Conservation (phyloP, 202 grass and related monocot genomes). For the Dendrocalamus latiflorus region DNA sequence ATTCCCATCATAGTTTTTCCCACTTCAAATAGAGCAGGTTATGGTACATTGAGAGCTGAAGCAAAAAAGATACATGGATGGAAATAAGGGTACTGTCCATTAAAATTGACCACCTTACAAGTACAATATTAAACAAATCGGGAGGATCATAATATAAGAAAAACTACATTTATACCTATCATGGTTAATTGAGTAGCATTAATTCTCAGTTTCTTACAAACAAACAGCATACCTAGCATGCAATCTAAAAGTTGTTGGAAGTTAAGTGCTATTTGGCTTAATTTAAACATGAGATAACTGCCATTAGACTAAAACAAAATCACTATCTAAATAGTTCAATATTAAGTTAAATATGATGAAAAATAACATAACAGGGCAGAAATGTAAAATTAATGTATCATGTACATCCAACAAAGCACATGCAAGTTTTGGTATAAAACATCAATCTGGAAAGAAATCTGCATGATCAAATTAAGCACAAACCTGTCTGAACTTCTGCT, state of each 20-base stretch:
- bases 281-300: not conserved
- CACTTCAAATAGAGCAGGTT: too few relatives aligned
- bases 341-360: not conserved
- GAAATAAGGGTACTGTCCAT: not conserved
- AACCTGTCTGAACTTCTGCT: conserved; percentile 48
- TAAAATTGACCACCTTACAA: not conserved
- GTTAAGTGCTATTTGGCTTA: not conserved
- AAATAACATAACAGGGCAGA: not conserved
- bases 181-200: not conserved
- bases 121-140: not conserved
- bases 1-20: too few relatives aligned
- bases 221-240: not conserved
- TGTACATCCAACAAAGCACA: not conserved
- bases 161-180: not conserved
- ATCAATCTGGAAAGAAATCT: not conserved
- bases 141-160: not conserved
- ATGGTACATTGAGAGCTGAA: too few relatives aligned
- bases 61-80: not conserved
- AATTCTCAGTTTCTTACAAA: not conserved
- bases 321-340: too few relatives aligned
- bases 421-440: not conserved
- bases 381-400: too few relatives aligned
- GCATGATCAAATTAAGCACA: conserved; percentile 2
- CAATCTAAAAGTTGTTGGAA: not conserved
- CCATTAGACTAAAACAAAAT: not conserved